phyloP scores from a whole-genome alignment of 225 moss, liverwort and hornwort genomes.

The Physcomitrium patens region DNA sequence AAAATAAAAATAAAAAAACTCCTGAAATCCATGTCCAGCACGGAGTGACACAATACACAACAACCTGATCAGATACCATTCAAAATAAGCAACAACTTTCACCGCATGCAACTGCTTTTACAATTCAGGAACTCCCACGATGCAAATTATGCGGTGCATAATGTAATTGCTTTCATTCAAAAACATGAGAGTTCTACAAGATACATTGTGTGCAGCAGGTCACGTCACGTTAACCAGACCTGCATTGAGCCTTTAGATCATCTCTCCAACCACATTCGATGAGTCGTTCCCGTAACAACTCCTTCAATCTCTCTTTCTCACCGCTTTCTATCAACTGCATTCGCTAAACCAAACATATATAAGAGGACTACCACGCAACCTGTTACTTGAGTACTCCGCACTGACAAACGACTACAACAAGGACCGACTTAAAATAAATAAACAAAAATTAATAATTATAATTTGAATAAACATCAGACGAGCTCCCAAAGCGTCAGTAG shows the following conservation, averaged over 20 bases:
- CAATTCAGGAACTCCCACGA: neutral
- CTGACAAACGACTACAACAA: neutral
- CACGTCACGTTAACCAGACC: conserved; percentile 24
- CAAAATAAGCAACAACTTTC: neutral
- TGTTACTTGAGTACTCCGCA: neutral
- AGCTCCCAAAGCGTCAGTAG: neutral
- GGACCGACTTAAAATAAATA: neutral
- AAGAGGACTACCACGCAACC: conserved; percentile 1
- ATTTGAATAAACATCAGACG: neutral
- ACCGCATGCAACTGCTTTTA: neutral
- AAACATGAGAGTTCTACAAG: neutral
- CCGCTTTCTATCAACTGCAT: conserved; percentile 88
- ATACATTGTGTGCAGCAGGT: neutral
- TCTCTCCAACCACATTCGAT: conserved; percentile 98
- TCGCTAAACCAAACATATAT: conserved; percentile 2
- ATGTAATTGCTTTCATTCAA: neutral
- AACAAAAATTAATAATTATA: too few relatives aligned
- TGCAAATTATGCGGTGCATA: neutral
- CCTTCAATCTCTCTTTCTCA: conserved; percentile 91
- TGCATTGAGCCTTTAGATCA: conserved; percentile 93
- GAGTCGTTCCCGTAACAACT: conserved; percentile 80
- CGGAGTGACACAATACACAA: neutral
- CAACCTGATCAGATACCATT: neutral
- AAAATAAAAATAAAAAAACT: neutral
- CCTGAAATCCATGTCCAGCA: neutral